These are phyloP conservation scores for Delphinella strobiligena DNA, from an alignment of 2,329 filamentous ascomycete species.

Conservation along the genomic window DNA sequence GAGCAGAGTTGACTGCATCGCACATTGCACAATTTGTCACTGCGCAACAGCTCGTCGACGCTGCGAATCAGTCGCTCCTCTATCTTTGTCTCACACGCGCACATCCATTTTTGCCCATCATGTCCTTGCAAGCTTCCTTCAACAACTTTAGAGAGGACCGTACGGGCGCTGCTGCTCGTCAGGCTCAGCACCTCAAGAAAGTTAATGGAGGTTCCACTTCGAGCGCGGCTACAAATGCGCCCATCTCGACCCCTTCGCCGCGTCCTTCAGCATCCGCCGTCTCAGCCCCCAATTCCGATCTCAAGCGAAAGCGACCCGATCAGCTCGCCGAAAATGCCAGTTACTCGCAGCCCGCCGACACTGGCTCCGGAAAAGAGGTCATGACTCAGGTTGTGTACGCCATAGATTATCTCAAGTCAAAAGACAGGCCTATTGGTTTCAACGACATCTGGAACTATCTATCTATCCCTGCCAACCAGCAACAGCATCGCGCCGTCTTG, in stretches of 20 bases:
- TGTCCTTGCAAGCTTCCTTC: slow-evolving; percentile 18
- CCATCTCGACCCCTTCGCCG: background rate
- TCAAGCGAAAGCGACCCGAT: slow-evolving; percentile 50
- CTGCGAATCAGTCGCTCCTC: no score
- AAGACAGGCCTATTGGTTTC: slow-evolving; percentile 56
- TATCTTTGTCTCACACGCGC: no score
- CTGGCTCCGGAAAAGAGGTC: slow-evolving; percentile 65
- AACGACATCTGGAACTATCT: slow-evolving; percentile 70
- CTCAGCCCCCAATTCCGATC: slow-evolving; percentile 22
- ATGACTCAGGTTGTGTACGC: slow-evolving; percentile 83
- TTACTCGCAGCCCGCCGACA: slow-evolving; percentile 67
- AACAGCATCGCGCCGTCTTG: slow-evolving; percentile 45
- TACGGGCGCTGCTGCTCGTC: slow-evolving; percentile 18
- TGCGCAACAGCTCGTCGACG: no score
- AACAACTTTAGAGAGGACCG: slow-evolving; percentile 19
- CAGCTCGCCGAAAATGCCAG: slow-evolving; percentile 34
- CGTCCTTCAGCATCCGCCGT: slow-evolving; percentile 5
- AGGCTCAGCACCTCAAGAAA: slow-evolving; percentile 10
- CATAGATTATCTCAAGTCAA: slow-evolving; percentile 67
- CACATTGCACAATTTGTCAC: no score
- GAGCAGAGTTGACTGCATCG: no score
- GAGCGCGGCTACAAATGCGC: background rate
- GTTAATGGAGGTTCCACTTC: background rate
- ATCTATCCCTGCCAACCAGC: slow-evolving; percentile 44
- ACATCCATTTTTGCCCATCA: no score